Evolutionary conservation across 73 alveolate genomes (phyloP), one percentile per base, ranked within the genome.

Genomic region (Paramecium octaurelia): DNA sequence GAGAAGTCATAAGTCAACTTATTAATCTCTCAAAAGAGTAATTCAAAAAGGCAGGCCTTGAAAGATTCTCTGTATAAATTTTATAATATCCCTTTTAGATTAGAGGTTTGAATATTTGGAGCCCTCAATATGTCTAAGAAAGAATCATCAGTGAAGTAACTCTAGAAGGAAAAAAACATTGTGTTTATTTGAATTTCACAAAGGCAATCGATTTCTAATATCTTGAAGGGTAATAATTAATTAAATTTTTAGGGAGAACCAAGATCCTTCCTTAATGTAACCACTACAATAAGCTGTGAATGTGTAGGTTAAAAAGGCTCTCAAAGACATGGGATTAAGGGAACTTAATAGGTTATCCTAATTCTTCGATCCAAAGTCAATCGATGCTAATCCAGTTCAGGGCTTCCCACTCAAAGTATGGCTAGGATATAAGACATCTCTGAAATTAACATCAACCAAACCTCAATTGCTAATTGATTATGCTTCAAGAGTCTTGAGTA

Each of bases 401-500:
- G 60, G 60, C n/a, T 35, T 38, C n/a, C 36, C 36, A 16, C 46
- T 75, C 18, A 38, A 10, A 16, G 88, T 75, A 6, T 75, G 58
- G 88, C 59, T 38, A 8, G 88, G 88, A 21, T 75, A 36, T 18
- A 75, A 75, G 34, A 75, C 68, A 2, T 38, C 88, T 0, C 40
- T 75, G n/a, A 75, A 75, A 75, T 23, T 75, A 29, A 18, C 58
- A 1, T 57, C 21, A 11, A 40, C 60, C 6, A 54, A 60, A 8
- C 75, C 68, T 12, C 18, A 58, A 70, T 24, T 86, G 5, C 14
- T 58, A 60, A 38, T 86, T 31, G 93, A 86, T 75, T 86, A 34
- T 59, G 86, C 87, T 40, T 59, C 87, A 24, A 86, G 93, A 60
- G 85, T 86, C 23, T 35, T 86, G 11, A 86, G 93, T 12, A 46